Evolutionary conservation across 495 filamentous ascomycete genomes (phyloP), one percentile per base, ranked within the genome.

Genomic region (Penicillium arizonense): DNA sequence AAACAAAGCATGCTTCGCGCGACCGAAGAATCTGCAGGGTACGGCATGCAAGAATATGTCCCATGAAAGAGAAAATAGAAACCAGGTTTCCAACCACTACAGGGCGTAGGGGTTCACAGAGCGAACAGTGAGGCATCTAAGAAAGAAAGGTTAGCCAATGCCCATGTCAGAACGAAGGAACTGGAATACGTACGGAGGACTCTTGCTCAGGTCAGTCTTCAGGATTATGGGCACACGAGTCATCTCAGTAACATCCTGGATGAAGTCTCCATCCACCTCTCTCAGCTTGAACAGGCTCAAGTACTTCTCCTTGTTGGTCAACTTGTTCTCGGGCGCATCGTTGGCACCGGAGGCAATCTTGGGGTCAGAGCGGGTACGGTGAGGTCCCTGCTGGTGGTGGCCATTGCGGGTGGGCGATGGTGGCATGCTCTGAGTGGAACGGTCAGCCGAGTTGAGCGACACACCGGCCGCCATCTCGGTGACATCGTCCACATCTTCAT

Each of bases 181-280:
- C 36, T 26, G 53, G 16, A 41, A 51, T 32, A 89, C 93, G 77
- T 87, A 97, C 90, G 94, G 94, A 74, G 94, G 94, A 70, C 94
- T 97, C 87, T 97, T 98, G 77, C 81, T 89, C 61, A 98, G 81
- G 73, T 98, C 94, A 32, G 94, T 98, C 85, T 97, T 98, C 45
- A 98, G 74, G 61, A 97, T 96, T 52, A 98, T 89, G 3, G 94
- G 94, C 44, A 98, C 90, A 49, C 91, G 81, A 33, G 91, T 93
- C 90, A 98, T 96, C 80, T 98, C 94, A 23, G 84, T 90, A 54
- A 98, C 91, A 68, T 97, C 94, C 69, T 98, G 94, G 62, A 98
- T 96, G 75, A 95, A 92, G 47, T 97, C 90, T 32, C 95, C 91
- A 55, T 88, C 87, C 73, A 95, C 91, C 63, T 98, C 95, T 39